Evolutionary conservation across 805 yeast species (phyloP), one percentile per base, ranked within the genome.

Genomic region (Wickerhamiella shivajii): DNA sequence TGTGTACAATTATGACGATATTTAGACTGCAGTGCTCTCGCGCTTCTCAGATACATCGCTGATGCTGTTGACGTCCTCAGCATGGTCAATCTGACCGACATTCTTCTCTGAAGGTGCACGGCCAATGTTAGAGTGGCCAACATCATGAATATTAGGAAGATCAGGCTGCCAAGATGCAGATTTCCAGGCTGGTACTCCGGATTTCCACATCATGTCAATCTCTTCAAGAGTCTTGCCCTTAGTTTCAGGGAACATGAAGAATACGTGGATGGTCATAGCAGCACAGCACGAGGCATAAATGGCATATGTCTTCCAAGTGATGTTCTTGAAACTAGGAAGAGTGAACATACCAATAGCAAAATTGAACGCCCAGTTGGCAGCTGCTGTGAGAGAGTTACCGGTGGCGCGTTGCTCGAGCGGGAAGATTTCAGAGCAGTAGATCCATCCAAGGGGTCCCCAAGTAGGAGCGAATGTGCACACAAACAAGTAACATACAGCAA

Each of bases 371-470:
- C 90, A 79, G 61, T 79, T 79, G 33, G 84, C 69, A 19, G 83
- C 77, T 17, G 79, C 74, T 8, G 77, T 68, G 36, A 77, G 53
- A 14, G 81, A 72, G 40, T 77, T 71, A 39, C 80, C 80, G 51
- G 75, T 74, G 34, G 79, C 77, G 52, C 92, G 71, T 38, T 74
- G 70, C 50, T 76, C 71, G 37, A 78, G 68, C 45, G 85, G 79
- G 66, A 68, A 78, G 25, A 67, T 56, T 48, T 71, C 77, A 46
- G 72, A 72, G 44, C 61, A 57, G 37, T 69, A 54, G 32, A 70
- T 80, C 85, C 87, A 79, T 21, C 71, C 71, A 40, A 69, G 68
- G 25, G 90, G 84, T 50, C 87, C 90, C 90, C 92, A 80, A 18
- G 87, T 68, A 5, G 79, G 64, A 11, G 90, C 90, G 61, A 77